These are phyloP conservation scores for Chiua virens DNA, from an alignment of 768 basidiomycete species.

Conservation along the genomic window DNA sequence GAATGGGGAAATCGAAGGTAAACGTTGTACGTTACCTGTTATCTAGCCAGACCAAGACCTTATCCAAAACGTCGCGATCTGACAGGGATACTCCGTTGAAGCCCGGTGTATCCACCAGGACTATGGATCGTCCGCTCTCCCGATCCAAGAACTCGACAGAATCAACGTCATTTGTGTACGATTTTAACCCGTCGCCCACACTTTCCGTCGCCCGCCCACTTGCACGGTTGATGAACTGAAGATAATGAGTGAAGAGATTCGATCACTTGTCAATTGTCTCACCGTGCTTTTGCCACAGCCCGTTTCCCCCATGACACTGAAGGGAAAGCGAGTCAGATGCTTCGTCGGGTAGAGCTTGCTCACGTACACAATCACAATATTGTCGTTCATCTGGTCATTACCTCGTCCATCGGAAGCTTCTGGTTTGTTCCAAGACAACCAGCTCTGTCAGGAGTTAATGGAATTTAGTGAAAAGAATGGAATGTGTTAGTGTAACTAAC, in stretches of 20 bases:
- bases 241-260: neutral
- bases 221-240: conserved; percentile 10
- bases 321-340: too few species aligned
- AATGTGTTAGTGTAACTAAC: too few species aligned
- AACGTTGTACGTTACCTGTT: conserved; percentile 1
- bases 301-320: too few species aligned
- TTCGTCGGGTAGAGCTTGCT: too few species aligned
- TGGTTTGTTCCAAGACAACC: too few species aligned
- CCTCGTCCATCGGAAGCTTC: too few species aligned
- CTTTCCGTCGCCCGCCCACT: conserved; percentile 1
- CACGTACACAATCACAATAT: too few species aligned
- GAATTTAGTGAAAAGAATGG: too few species aligned
- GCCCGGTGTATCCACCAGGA: conserved; percentile 26
- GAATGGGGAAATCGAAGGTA: neutral
- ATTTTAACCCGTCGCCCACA: conserved; percentile 9
- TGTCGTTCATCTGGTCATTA: too few species aligned
- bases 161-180: conserved; percentile 5
- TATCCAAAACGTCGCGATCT: conserved; percentile 11
- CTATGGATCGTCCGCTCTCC: neutral
- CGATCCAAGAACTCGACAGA: conserved; percentile 5
- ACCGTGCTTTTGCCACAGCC: conserved; percentile 17
- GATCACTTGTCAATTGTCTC: neutral
- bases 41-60: conserved; percentile 15
- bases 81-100: conserved; percentile 17
- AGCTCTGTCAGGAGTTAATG: too few species aligned